Base-by-base conservation (phyloP, 192 early-diverging fungal species). In the Phycomyces nitens region DNA sequence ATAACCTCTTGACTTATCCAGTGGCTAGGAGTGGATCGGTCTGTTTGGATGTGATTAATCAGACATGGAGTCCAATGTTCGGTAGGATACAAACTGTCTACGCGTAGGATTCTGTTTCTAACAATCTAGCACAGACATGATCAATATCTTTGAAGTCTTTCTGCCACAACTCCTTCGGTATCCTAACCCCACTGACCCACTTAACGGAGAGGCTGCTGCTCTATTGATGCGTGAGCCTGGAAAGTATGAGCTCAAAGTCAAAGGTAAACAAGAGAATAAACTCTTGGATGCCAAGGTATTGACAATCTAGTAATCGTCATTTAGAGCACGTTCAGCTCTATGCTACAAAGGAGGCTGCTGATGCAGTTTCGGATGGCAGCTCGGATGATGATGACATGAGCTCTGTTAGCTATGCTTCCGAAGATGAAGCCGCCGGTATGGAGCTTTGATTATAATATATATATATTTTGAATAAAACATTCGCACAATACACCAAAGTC, bases 61-160 rank as follows among this genome's bases (percentile, higher is more conserved):
- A 99, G 72, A 97, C 96, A 10, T 99, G 97, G 97, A 93, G 90
- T 62, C 97, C 97, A 55, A 98, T 99, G 96, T 99, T 97, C 83
- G 94, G 91, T 94, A 79, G 53, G 58, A 16, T 27, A 34, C 50
- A 23, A 10, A 39, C 29, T 40, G 11, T 18, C 18, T 12, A 22
- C 43, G 9, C 3, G 40, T 53, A 41, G 1, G 22, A 23, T 21
- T 16, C 10, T 61, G 49, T 29, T 14, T 43, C 18, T 72, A 18
- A 65, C 21, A 12, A 41, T 52, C 12, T 57, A 23, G 11, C 27
- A 8, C 55, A 93, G 96, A 99, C 60, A 92, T 99, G 93, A 88
- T 97, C 69, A 99, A 99, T 73, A 99, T 99, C 63, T 97, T 99
- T 71, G 97, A 97, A 69, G 90, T 94, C 11, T 99, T 99, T 69